These are phyloP conservation scores for Daldinia bambusicola DNA, from an alignment of 495 filamentous ascomycete genomes.

Conservation along the genomic window DNA sequence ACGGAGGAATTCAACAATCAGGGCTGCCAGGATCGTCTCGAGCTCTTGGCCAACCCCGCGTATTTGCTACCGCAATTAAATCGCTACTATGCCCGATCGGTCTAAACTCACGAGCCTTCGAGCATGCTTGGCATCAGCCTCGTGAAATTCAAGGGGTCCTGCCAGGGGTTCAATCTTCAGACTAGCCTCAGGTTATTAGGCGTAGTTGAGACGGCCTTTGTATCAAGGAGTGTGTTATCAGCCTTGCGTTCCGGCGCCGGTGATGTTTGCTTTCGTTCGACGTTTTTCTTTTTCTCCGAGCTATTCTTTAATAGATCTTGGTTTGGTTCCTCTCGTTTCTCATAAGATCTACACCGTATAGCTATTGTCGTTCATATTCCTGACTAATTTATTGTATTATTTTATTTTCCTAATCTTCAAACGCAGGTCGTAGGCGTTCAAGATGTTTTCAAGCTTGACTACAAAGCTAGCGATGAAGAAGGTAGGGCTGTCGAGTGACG, in stretches of 20 bases:
- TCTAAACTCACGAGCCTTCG: slow-evolving; percentile 27
- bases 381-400: slow-evolving; percentile 3
- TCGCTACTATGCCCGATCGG: slow-evolving; percentile 24
- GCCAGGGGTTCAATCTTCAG: slow-evolving; percentile 28
- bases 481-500: slow-evolving; percentile 54
- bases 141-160: slow-evolving; percentile 40
- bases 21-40: slow-evolving; percentile 1
- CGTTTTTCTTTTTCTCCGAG: slow-evolving; percentile 25
- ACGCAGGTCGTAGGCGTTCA: slow-evolving; percentile 18
- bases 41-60: slow-evolving; percentile 31
- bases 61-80: slow-evolving; percentile 27
- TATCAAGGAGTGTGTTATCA: slow-evolving; percentile 48
- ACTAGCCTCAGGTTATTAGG: slow-evolving; percentile 20
- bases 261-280: slow-evolving; percentile 28
- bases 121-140: slow-evolving; percentile 44
- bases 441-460: slow-evolving; percentile 60
- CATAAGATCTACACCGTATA: slow-evolving; percentile 6
- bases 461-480: slow-evolving; percentile 61
- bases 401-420: slow-evolving; percentile 12
- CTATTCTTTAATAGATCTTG: background rate
- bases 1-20: slow-evolving; percentile 33
- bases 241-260: slow-evolving; percentile 37
- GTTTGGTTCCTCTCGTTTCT: slow-evolving; percentile 17
- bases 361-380: slow-evolving; percentile 6
- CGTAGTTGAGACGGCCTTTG: slow-evolving; percentile 49